A percentile compares a stretch with the other conserved stretches of the same genome.
phyloP scores from a whole-genome alignment of 164 flowering plant genomes.

The Macadamia tetraphylla region DNA sequence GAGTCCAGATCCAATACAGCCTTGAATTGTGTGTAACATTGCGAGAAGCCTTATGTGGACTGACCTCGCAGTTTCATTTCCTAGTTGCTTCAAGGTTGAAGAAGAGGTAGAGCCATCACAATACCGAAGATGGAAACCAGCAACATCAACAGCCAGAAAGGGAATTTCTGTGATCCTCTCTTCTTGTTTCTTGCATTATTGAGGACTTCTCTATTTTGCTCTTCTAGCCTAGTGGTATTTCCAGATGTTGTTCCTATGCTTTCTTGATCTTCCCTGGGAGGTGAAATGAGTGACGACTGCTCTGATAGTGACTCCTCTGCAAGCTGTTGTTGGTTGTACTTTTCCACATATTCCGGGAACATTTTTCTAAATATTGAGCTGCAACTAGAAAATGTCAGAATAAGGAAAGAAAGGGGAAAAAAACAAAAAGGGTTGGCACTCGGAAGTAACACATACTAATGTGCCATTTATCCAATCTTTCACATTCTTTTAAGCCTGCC shows the following conservation, averaged over 20 bases:
- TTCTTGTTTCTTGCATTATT: conserved; percentile 31
- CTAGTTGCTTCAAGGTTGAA: conserved; percentile 45
- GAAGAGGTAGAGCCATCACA: conserved; percentile 83
- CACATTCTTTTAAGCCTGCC: too few relatives aligned
- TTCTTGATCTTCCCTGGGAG: conserved; percentile 24
- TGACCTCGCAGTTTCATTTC: too few relatives aligned
- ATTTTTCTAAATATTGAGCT: conserved; percentile 73
- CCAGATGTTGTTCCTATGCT: conserved; percentile 20
- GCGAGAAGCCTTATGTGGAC: too few relatives aligned
- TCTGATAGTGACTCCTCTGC: conserved; percentile 36
- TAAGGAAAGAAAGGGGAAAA: too few relatives aligned
- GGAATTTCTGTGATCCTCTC: conserved; percentile 43
- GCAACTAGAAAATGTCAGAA: conserved; percentile 14
- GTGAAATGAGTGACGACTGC: conserved; percentile 22
- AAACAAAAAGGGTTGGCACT: too few relatives aligned
- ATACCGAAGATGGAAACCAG: conserved; percentile 60
- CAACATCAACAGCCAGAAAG: conserved; percentile 75
- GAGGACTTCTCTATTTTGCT: conserved; percentile 15
- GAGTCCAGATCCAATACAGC: too few relatives aligned
- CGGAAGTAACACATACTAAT: background rate
- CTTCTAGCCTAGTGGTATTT: conserved; percentile 23
- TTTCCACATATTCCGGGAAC: conserved; percentile 93
- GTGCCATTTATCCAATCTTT: too few relatives aligned
- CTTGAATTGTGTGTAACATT: too few relatives aligned
- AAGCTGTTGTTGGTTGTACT: conserved; percentile 59